Base-by-base conservation (phyloP, 768 basidiomycete species). In the Auricularia heimuer region DNA sequence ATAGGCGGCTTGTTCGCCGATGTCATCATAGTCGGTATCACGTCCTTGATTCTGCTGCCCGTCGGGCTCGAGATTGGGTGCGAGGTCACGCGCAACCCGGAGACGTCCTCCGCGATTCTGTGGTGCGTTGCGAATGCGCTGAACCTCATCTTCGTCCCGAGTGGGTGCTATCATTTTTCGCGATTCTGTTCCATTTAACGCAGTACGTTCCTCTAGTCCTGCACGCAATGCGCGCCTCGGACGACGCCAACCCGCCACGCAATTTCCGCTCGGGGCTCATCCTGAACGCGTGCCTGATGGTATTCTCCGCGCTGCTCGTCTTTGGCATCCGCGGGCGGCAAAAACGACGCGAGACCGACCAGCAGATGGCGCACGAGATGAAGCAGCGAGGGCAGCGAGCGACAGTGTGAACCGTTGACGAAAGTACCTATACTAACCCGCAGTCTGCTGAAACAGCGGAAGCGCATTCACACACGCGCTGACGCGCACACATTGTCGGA, bases 21-120 rank as follows among this genome's bases (percentile, higher is more conserved):
- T 60, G 85, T 89, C 78, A 81, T 81, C 3, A 71, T 93, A 37
- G 81, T 92, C 37, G 92, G 92, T 16, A 75, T 82, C 14, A 74
- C 80, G 60, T 85, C 85, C 2, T 67, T 94, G 64, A 82, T 85
- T 2, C 81, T 94, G 76, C 80, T 94, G 2, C 90, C 92, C 1
- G 80, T 93, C 36, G 85, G 78, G 1, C 76, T 94, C 64, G 92
- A 94, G 71, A 82, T 94, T 24, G 87, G 82, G 14, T 88, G 86
- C 45, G 92, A 94, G 72, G 71, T 93, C 24, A 91, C 91, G 6
- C 80, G 89, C 65, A 92, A 90, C 70, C 83, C 90, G 1, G 89
- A 91, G 65, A 85, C 83, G 1, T 91, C 89, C 66, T 81, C 90
- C 0, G 87, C 90, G 0, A 72, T 91, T 34, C 70, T 93, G 29